These are phyloP conservation scores for Talaromyces sp. DNA, from an alignment of 2,329 filamentous ascomycete species.

Conservation along the genomic window DNA sequence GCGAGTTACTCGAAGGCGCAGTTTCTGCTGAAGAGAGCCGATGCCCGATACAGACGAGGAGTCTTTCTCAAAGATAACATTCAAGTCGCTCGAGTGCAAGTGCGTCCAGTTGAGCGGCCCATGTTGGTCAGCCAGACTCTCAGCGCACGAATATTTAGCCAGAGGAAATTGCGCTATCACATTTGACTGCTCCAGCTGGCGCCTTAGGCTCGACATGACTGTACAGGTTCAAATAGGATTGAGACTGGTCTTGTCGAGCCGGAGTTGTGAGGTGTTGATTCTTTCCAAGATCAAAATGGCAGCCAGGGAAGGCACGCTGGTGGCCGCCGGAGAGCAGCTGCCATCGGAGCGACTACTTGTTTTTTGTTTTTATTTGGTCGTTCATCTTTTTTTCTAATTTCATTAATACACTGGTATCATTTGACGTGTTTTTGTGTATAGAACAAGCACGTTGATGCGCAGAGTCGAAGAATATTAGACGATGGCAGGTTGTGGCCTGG, in stretches of 20 bases:
- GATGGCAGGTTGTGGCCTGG: too few relatives aligned
- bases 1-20: slow-evolving; percentile 30
- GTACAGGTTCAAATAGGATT: neutral
- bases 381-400: neutral
- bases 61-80: slow-evolving; percentile 30
- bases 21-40: slow-evolving; percentile 13
- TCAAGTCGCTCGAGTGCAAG: slow-evolving; percentile 32
- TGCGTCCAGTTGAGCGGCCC: slow-evolving; percentile 41
- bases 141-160: slow-evolving; percentile 43
- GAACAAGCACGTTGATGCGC: neutral
- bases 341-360: neutral
- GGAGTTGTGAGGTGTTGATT: neutral
- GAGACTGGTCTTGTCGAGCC: neutral
- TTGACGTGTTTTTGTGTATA: neutral
- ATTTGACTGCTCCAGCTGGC: slow-evolving; percentile 1
- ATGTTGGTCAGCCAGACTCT: slow-evolving; percentile 28
- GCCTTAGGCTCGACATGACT: slow-evolving; percentile 4
- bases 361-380: neutral
- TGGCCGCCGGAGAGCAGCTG: neutral
- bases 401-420: neutral
- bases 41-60: slow-evolving; percentile 3
- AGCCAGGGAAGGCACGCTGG: slow-evolving; percentile 2
- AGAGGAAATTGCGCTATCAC: slow-evolving; percentile 22
- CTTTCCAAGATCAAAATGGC: neutral
- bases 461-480: neutral